A percentile compares a stretch with the other conserved stretches of the same genome.
Conservation (phyloP, 208 protist genomes). For the Trypanosomatidae sp. region DNA sequence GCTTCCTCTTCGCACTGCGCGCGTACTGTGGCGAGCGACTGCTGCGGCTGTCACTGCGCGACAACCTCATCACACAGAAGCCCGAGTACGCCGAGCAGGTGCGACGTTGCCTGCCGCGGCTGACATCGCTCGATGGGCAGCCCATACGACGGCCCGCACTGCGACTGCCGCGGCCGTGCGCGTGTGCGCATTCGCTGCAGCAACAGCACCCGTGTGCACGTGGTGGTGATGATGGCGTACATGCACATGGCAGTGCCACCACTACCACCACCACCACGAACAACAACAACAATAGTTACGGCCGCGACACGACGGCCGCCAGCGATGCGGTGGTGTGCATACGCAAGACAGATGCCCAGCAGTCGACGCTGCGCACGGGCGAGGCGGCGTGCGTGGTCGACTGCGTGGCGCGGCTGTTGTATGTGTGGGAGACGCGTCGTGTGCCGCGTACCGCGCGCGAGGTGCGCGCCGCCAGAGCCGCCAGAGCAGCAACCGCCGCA, state of each 20-base stretch:
- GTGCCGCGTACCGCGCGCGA: conserved; percentile 48
- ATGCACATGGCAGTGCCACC: too few species aligned
- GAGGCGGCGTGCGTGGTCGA: conserved; percentile 23
- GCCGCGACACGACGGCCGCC: neutral
- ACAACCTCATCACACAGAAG: conserved; percentile 78
- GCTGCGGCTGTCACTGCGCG: conserved; percentile 49
- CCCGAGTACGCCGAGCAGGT: conserved; percentile 83
- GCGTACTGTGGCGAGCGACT: conserved; percentile 51
- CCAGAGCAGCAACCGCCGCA: neutral
- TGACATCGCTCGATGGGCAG: conserved; percentile 65
- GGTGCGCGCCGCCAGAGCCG: conserved; percentile 4
- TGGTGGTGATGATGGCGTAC: too few species aligned
- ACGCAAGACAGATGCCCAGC: neutral
- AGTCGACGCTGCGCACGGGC: neutral
- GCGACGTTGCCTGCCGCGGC: conserved; percentile 45
- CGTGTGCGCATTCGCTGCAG: too few species aligned
- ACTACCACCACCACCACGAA: too few species aligned
- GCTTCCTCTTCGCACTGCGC: conserved; percentile 61
- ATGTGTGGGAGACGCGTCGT: conserved; percentile 64
- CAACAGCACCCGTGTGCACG: too few species aligned
- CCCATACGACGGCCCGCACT: conserved; percentile 66
- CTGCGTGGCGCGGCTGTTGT: conserved; percentile 35
- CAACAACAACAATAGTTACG: conserved; percentile 15
- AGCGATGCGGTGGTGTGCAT: conserved; percentile 1
- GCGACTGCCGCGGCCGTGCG: conserved; percentile 26